Evolutionary conservation across 495 filamentous ascomycete genomes (phyloP).

Genomic region (Bacidia rubella): DNA sequence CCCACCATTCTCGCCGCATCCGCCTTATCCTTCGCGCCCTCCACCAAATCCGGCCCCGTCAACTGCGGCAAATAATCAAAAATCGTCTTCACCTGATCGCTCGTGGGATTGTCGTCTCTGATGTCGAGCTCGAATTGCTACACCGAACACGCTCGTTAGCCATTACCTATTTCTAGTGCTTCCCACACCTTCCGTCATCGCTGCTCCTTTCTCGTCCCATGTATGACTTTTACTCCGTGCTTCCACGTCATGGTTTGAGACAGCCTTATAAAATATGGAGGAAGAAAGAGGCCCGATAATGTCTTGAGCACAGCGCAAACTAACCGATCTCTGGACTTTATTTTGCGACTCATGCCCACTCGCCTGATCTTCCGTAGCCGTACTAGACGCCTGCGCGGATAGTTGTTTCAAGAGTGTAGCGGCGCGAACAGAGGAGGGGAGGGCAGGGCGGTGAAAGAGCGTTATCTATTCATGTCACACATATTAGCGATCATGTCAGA

Average conservation of each 20-base stretch:
- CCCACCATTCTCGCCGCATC: conserved; percentile 55
- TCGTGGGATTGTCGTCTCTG: conserved; percentile 64
- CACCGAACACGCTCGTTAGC: not conserved
- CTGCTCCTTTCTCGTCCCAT: no score
- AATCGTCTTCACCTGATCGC: conserved; percentile 74
- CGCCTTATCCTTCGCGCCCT: conserved; percentile 52
- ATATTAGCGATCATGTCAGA: not conserved
- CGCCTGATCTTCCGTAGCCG: conserved; percentile 54
- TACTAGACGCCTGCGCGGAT: conserved; percentile 43
- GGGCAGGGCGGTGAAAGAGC: conserved; percentile 75
- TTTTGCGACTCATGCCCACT: conserved; percentile 42
- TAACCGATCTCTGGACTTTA: conserved; percentile 30
- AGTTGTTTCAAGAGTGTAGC: conserved; percentile 63
- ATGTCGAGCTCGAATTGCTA: conserved; percentile 76
- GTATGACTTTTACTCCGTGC: no score
- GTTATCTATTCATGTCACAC: conserved; percentile 39
- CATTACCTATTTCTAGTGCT: not conserved
- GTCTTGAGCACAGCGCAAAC: not conserved
- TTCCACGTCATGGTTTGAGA: no score
- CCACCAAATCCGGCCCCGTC: conserved; percentile 41
- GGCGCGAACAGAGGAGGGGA: conserved; percentile 49
- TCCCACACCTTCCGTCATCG: not conserved
- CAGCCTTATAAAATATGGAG: no score
- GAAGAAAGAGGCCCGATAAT: no score
- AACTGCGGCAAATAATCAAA: conserved; percentile 56